Base-by-base conservation (phyloP, 2,329 filamentous ascomycete genomes). In the Orbilia blumenaviensis region DNA sequence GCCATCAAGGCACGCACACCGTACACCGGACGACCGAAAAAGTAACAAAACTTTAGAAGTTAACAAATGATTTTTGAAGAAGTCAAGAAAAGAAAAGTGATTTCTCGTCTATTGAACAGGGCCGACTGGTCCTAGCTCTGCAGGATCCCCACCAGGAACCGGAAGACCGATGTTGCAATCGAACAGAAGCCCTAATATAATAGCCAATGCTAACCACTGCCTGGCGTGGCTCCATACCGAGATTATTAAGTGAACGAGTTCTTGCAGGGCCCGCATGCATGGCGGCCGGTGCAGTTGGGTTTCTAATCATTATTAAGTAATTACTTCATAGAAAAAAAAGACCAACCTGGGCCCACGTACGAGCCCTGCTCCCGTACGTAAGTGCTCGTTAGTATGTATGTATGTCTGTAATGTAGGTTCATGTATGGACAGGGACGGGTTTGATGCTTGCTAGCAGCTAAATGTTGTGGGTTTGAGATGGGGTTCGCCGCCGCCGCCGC, bases 101-200 rank as follows among this genome's bases (percentile, higher is more conserved):
- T 5, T 34, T 5, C 29, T 34, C 29, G 5, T 34, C 29, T 34
- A 5, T 34, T 10, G 2, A 58, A 16, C 21, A 25, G 18, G 14
- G 44, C 21, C 38, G 18, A 44, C 52, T 56, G 50, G 50, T 36
- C 50, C 50, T 38, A 56, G 50, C 50, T 56, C 52, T 38, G 48
- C 48, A 54, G 25, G 48, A 34, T 38, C 52, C 23, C 67, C 61
- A 66, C 68, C 61, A 66, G 68, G 68, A 48, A 73, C 68, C 68
- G 61, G 68, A 41, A 41, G 29, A 16, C 46, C 66, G 66, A 69
- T 61, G 46, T 64, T 56, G 68, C 50, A 56, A 56, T 34, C 9
- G 52, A n/a, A n/a, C n/a, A n/a, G n/a, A 56, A 56, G 52, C 52
- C 61, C 61, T 64, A 64, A 64, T 41, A 50, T 27, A n/a, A n/a